Conservation (phyloP, 2,329 filamentous ascomycete genomes). For the Immersiporthe knoxdaviesiana region DNA sequence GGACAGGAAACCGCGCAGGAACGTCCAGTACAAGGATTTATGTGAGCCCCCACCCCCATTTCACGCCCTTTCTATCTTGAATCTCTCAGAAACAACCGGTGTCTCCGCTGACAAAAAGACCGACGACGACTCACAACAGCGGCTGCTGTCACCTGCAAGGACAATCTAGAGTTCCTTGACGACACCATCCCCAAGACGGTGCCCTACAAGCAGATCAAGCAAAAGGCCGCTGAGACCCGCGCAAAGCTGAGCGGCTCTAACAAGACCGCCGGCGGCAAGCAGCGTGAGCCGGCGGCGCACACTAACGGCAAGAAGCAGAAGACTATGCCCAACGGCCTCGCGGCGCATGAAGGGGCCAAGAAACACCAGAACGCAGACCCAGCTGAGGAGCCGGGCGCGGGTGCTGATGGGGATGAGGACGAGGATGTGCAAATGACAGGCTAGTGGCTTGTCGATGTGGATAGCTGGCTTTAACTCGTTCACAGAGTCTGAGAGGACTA, state of each 20-base stretch:
- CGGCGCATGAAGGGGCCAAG: constrained; percentile 36
- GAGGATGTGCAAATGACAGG: constrained; percentile 64
- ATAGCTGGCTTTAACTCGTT: background rate
- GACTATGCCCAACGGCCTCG: constrained; percentile 35
- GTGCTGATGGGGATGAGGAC: constrained; percentile 35
- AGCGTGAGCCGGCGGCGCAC: constrained; percentile 28
- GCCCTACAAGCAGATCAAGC: constrained; percentile 79
- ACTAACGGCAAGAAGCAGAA: constrained; percentile 46
- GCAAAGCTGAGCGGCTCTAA: constrained; percentile 52
- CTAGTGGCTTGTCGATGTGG: background rate
- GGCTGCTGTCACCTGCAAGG: constrained; percentile 81
- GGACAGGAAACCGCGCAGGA: constrained; percentile 88
- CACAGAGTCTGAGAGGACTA: background rate
- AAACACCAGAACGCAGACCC: constrained; percentile 45
- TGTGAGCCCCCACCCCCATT: constrained; percentile 54
- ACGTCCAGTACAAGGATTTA: constrained; percentile 94
- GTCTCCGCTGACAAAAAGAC: background rate
- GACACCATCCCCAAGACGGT: constrained; percentile 89
- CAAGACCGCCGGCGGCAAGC: constrained; percentile 37
- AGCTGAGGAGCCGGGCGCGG: background rate
- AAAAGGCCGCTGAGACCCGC: constrained; percentile 55
- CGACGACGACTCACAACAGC: constrained; percentile 53
- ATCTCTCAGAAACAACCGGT: no score
- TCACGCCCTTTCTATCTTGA: background rate
- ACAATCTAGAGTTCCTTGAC: constrained; percentile 92